Percentiles rank a stretch among this genome's conserved stretches.
phyloP scores from a whole-genome alignment of 2,329 filamentous ascomycete genomes.

The Phaeosphaeria sp. region DNA sequence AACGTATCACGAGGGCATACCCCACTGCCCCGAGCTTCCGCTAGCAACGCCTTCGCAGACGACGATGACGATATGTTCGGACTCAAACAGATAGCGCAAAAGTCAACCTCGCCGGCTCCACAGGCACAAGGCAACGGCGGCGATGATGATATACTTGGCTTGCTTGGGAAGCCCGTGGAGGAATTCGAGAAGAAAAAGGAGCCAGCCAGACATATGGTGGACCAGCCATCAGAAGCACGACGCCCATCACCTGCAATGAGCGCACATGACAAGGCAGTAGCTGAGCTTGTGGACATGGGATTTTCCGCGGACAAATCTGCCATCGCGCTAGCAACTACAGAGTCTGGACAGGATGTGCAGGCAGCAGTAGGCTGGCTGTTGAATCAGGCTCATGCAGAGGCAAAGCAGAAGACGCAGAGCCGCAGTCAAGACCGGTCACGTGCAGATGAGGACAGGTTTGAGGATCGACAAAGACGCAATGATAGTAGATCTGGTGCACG shows the following conservation, averaged over 20 bases:
- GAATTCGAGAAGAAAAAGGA: constrained; percentile 52
- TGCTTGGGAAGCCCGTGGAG: constrained; percentile 66
- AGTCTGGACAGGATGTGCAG: constrained; percentile 80
- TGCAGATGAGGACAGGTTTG: constrained; percentile 30
- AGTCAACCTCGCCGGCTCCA: constrained; percentile 28
- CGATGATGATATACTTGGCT: constrained; percentile 69
- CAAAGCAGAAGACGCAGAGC: constrained; percentile 70
- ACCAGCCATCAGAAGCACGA: constrained; percentile 10
- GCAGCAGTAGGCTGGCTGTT: constrained; percentile 87
- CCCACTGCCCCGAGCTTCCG: constrained; percentile 28
- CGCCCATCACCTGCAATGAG: constrained; percentile 39
- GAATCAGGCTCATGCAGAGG: constrained; percentile 86
- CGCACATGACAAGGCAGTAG: constrained; percentile 79
- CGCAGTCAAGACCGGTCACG: constrained; percentile 37
- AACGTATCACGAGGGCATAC: constrained; percentile 37
- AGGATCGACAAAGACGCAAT: constrained; percentile 33
- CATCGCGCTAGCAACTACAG: constrained; percentile 79
- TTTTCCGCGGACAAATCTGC: constrained; percentile 86
- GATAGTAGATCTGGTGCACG: constrained; percentile 37
- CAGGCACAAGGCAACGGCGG: constrained; percentile 23
- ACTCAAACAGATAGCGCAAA: constrained; percentile 68
- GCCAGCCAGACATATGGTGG: constrained; percentile 12
- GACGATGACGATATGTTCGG: constrained; percentile 85
- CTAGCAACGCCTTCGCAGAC: constrained; percentile 59
- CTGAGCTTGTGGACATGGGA: constrained; percentile 92